Percentiles rank a stretch among this genome's conserved stretches.
phyloP scores from a whole-genome alignment of 176 grass and related monocot genomes.

The Poa pratensis region DNA sequence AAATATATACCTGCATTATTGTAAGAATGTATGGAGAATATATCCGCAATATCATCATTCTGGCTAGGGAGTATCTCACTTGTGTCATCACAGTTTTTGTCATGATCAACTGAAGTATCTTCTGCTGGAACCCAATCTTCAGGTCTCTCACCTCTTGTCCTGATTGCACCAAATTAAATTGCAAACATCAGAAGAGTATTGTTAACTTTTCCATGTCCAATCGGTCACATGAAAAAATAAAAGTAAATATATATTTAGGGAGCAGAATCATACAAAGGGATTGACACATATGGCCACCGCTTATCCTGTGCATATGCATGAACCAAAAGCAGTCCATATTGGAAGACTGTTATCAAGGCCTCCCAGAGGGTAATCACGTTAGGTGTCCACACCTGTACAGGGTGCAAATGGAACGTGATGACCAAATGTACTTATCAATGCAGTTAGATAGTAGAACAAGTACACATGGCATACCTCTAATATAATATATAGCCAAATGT shows the following conservation, averaged over 20 bases:
- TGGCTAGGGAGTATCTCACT: slow-evolving; percentile 36
- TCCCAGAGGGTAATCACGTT: slow-evolving; percentile 80
- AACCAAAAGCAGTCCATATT: slow-evolving; percentile 81
- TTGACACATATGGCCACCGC: slow-evolving; percentile 79
- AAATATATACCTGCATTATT: slow-evolving; percentile 38
- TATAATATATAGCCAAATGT: slow-evolving; percentile 88
- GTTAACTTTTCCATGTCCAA: not conserved
- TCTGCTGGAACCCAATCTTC: slow-evolving; percentile 88
- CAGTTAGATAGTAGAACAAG: slow-evolving; percentile 33
- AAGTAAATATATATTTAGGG: not conserved
- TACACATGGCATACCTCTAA: slow-evolving; percentile 62
- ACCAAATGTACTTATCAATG: not conserved
- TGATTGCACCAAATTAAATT: slow-evolving; percentile 48
- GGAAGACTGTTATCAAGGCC: slow-evolving; percentile 81
- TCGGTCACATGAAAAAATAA: not conserved
- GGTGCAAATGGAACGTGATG: slow-evolving; percentile 9
- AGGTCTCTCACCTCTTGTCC: slow-evolving; percentile 70
- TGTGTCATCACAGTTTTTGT: slow-evolving; percentile 33
- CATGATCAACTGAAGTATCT: slow-evolving; percentile 29
- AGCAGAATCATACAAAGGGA: slow-evolving; percentile 70
- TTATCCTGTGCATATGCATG: slow-evolving; percentile 96
- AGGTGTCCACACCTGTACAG: slow-evolving; percentile 80
- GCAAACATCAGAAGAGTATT: slow-evolving; percentile 12
- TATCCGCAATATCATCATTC: slow-evolving; percentile 52
- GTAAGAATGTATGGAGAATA: slow-evolving; percentile 58